Conservation (phyloP, 192 early-diverging fungal genomes). For the Coemansia sp. region DNA sequence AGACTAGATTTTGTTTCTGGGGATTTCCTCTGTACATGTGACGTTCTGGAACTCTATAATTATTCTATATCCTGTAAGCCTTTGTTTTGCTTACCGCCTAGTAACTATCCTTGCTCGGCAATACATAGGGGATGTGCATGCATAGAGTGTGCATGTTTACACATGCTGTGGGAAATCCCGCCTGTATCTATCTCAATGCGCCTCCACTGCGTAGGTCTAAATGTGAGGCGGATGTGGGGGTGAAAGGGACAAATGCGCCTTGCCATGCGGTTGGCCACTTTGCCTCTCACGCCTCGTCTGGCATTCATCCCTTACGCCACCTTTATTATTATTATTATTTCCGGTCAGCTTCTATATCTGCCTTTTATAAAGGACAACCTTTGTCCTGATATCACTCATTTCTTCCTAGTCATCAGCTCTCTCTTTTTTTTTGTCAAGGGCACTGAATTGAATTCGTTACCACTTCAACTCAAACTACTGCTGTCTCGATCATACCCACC, state of each 20-base stretch:
- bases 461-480: background rate
- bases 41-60: background rate
- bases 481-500: background rate
- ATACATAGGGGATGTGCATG: background rate
- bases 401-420: background rate
- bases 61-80: background rate
- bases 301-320: background rate
- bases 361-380: background rate
- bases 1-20: background rate
- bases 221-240: background rate
- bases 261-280: slow-evolving; percentile 3
- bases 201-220: background rate
- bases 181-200: background rate
- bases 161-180: background rate
- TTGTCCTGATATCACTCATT: background rate
- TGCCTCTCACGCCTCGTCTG: background rate
- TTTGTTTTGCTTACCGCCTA: background rate
- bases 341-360: background rate
- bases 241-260: background rate
- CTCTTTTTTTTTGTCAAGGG: background rate
- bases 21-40: background rate
- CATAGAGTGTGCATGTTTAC: background rate
- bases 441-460: background rate
- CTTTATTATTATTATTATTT: background rate
- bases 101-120: background rate